These are phyloP conservation scores for Colletotrichum lupini DNA, from an alignment of 2,329 filamentous ascomycete genomes.

Conservation along the genomic window DNA sequence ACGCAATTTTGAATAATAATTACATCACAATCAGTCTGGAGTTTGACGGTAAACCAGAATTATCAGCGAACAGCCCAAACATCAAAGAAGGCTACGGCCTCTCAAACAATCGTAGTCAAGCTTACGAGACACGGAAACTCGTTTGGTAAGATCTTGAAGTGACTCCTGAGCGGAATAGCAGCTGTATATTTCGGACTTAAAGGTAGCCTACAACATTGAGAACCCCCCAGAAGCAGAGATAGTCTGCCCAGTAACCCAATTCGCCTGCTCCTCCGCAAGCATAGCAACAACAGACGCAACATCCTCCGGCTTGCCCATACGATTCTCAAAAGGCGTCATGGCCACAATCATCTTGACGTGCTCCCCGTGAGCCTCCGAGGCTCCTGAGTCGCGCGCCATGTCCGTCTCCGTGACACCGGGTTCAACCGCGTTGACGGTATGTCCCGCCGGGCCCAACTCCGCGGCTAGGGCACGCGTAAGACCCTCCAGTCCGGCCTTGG, in stretches of 20 bases:
- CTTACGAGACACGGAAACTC: too few species aligned
- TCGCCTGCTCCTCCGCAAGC: conserved; percentile 11
- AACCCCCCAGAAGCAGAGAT: conserved; percentile 13
- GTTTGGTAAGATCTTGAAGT: too few species aligned
- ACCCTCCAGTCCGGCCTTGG: conserved; percentile 19
- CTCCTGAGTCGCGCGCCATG: conserved; percentile 2
- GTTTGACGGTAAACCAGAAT: neutral
- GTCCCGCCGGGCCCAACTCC: conserved; percentile 19
- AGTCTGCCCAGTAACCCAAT: conserved; percentile 21
- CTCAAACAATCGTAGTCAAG: too few species aligned
- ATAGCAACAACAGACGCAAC: conserved; percentile 11
- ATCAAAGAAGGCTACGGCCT: neutral
- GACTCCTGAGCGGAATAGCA: too few species aligned
- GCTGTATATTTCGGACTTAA: neutral
- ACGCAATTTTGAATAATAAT: neutral
- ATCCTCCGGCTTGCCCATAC: conserved; percentile 19
- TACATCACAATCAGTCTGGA: neutral
- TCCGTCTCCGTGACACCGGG: conserved; percentile 21
- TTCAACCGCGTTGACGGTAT: conserved; percentile 18
- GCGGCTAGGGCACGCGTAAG: conserved; percentile 8
- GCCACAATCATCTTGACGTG: conserved; percentile 3
- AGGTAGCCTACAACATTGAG: neutral
- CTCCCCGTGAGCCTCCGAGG: neutral
- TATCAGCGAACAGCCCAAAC: neutral
- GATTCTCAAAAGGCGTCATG: conserved; percentile 15